Base-by-base conservation (phyloP, 1,139 yeast genomes). In the Debaryomyces psychrophilus region DNA sequence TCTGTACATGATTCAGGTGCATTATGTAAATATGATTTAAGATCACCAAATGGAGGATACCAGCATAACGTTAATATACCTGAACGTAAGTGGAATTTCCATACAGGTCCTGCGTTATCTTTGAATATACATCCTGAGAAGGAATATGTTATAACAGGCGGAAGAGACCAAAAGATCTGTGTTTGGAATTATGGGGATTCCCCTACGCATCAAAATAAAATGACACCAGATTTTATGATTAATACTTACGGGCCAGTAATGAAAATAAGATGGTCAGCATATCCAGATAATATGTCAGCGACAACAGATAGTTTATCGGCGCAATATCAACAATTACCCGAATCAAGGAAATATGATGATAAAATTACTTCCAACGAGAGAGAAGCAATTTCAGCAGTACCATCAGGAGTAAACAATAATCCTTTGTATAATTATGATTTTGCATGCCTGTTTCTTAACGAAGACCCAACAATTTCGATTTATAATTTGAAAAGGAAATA, bases 1-100 rank as follows among this genome's bases (percentile, higher is more conserved):
- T 68, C 95, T 0, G 92, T 89, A 2, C 95, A 89, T 64, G 99
- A 95, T 61, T 84, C 92, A 1, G 99, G 99, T 4, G 81, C 90
- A 1, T 75, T 93, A 34, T 84, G 88, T 57, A 83, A 87, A 54
- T 92, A 90, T 82, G 99, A 93, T 64, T 57, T 89, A 14, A 75
- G 99, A 45, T 47, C 64, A 2, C 50, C 53, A 8, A 50, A 53
- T 26, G 55, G 47, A 4, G 43, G 46, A 5, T 46, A 51, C 44
- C 45, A 38, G 41, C 50, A 50, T 44, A 47, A 53, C 45, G 46
- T 57, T 8, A 57, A 66, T 12, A 75, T 76, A 37, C 80, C 81
- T 20, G 97, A 90, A 54, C 72, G 83, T 42, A 83, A 87, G 50
- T 79, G 95, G 65, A 89, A 87, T 57, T 95, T 96, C 2, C 99